A percentile compares a stretch with the other conserved stretches of the same genome.
Conservation (phyloP, 495 filamentous ascomycete genomes). For the Recurvomyces mirabilis region DNA sequence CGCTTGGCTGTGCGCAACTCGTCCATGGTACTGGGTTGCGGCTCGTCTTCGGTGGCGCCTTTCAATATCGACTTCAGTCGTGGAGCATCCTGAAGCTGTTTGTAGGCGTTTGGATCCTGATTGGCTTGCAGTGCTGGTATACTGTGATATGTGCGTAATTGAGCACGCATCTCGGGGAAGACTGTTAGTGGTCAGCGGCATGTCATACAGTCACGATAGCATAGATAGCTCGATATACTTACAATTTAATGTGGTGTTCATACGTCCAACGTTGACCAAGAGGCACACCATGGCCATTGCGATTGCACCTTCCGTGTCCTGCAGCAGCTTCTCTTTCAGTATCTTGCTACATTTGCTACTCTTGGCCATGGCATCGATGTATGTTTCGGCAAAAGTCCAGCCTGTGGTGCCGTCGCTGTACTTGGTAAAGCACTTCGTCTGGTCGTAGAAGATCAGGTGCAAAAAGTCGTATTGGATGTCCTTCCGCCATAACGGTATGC, state of each 20-base stretch:
- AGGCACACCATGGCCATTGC: slow-evolving; percentile 99
- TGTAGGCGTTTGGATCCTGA: slow-evolving; percentile 91
- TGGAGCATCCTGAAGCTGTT: slow-evolving; percentile 94
- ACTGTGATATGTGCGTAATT: slow-evolving; percentile 93
- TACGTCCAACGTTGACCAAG: slow-evolving; percentile 90
- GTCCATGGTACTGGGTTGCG: slow-evolving; percentile 74
- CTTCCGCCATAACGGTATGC: slow-evolving; percentile 88
- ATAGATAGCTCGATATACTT: slow-evolving; percentile 22
- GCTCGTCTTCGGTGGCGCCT: slow-evolving; percentile 86
- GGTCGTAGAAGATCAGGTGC: slow-evolving; percentile 78
- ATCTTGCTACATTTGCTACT: slow-evolving; percentile 99
- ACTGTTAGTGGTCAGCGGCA: slow-evolving; percentile 42
- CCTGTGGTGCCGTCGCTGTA: slow-evolving; percentile 58
- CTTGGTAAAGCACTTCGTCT: slow-evolving; percentile 77
- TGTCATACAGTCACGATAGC: neutral
- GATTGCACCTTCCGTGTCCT: slow-evolving; percentile 79
- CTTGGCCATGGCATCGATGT: slow-evolving; percentile 95
- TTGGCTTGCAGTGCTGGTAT: slow-evolving; percentile 92
- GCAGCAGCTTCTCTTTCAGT: slow-evolving; percentile 89
- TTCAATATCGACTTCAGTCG: slow-evolving; percentile 95
- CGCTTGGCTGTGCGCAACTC: slow-evolving; percentile 56
- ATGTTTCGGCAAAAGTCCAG: slow-evolving; percentile 87
- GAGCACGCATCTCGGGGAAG: slow-evolving; percentile 98
- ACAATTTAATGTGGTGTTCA: slow-evolving; percentile 99
- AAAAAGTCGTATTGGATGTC: slow-evolving; percentile 98